Evolutionary conservation across 768 basidiomycete genomes (phyloP), one percentile per base, ranked within the genome.

Genomic region (Ephemerocybe angulata): DNA sequence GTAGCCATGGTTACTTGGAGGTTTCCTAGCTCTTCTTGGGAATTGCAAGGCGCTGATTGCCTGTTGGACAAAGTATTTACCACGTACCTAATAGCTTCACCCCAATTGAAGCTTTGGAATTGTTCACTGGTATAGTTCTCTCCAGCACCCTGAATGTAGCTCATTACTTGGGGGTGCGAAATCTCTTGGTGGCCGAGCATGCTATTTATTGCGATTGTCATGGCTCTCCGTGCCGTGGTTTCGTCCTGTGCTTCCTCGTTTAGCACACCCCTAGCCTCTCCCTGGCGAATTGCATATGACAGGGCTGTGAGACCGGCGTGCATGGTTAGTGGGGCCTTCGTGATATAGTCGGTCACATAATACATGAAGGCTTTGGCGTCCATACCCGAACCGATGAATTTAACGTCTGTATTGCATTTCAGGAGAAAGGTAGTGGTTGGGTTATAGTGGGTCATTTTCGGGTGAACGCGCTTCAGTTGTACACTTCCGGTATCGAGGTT

Each of bases 131-230:
- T 17, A 21, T 33, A 33, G 10, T 37, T 4, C 13, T 47, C 46
- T 24, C 66, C 68, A 0, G 61, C 56, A 0, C 65, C 68, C 0
- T 67, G 44, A 0, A 70, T 21, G 27, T 68, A 67, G 22, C 65
- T 67, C 62, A 67, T 60, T 0, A 70, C 66, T 35, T 70, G 68
- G 1, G 63, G 66, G 7, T 66, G 65, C 0, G 69, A 72, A 0
- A 70, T 51, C 19, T 71, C 69, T 17, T 68, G 63, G 0, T 47
- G 31, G 0, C 56, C 58, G 53, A 70, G 4, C 49, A 50, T 50
- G 17, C 49, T 50, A 25, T 50, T 50, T 10, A 50, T 19, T 3
- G 49, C 49, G 12, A 35, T 33, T 1, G 49, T 50, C n/a, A 50
- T 38, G 19, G 29, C 29, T 62, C 50, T 54, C 0, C 59, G n/a